phyloP scores from a whole-genome alignment of 2,329 filamentous ascomycete species.

The Aspergillus awamori region DNA sequence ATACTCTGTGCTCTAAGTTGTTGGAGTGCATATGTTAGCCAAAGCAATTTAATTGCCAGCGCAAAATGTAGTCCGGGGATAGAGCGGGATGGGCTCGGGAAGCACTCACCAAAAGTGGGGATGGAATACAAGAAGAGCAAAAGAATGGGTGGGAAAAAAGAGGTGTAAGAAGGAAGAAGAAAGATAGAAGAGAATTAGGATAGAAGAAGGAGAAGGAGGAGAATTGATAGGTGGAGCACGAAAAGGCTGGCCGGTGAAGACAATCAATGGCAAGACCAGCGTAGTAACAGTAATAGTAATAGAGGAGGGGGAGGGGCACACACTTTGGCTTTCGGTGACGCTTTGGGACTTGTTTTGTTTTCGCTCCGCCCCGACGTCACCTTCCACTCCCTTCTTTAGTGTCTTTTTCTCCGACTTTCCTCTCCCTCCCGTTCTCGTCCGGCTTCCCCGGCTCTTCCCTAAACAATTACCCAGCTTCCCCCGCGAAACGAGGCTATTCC shows the following conservation, averaged over 20 bases:
- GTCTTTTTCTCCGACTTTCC: background rate
- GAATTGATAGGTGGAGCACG: slow-evolving; percentile 18
- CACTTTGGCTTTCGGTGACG: slow-evolving; percentile 31
- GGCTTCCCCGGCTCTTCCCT: slow-evolving; percentile 40
- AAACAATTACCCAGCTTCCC: slow-evolving; percentile 29
- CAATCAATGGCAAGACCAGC: background rate
- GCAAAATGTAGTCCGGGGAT: slow-evolving; percentile 9
- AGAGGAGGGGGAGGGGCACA: slow-evolving; percentile 26
- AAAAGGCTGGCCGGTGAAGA: slow-evolving; percentile 32
- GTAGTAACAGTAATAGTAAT: background rate
- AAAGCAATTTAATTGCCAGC: slow-evolving; percentile 27
- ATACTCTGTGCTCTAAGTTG: slow-evolving; percentile 1
- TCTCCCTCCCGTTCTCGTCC: slow-evolving; percentile 21
- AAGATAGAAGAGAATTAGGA: slow-evolving; percentile 12
- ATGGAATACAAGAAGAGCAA: background rate
- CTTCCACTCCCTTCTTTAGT: slow-evolving; percentile 12
- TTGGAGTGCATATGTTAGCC: slow-evolving; percentile 9
- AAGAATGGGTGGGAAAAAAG: slow-evolving; percentile 7
- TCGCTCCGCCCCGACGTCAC: slow-evolving; percentile 37
- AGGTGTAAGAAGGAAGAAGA: slow-evolving; percentile 12
- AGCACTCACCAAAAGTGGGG: slow-evolving; percentile 13
- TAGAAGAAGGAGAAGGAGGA: slow-evolving; percentile 14
- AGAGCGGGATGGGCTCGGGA: slow-evolving; percentile 1
- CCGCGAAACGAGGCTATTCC: slow-evolving; percentile 5
- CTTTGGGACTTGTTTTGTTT: slow-evolving; percentile 32